Evolutionary conservation across 1,284 basidiomycete genomes (phyloP).

Genomic region (Puccinia coronata): DNA sequence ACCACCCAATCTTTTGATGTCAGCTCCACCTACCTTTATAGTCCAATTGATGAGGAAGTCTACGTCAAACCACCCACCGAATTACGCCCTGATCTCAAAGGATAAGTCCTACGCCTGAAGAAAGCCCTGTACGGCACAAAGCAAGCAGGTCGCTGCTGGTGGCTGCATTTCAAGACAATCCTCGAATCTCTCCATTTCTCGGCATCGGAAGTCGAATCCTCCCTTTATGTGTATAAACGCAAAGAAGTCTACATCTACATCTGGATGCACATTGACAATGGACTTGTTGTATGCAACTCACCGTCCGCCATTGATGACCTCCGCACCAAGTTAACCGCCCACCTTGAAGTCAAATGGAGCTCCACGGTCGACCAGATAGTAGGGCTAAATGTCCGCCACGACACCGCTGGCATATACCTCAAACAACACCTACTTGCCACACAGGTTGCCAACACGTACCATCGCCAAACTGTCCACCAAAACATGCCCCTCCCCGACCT

Average conservation of each 20-base stretch:
- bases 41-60: too few species aligned
- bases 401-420: neutral
- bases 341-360: constrained; percentile 17
- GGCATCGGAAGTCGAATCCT: neutral
- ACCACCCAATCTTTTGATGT: too few species aligned
- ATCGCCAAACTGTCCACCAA: neutral
- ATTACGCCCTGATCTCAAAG: too few species aligned
- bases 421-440: neutral
- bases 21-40: too few species aligned
- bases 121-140: too few species aligned
- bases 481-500: neutral
- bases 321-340: neutral
- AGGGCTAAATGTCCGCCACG: neutral
- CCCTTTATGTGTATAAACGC: constrained; percentile 6
- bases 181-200: too few species aligned
- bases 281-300: neutral
- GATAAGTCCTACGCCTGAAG: too few species aligned
- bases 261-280: too few species aligned
- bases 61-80: too few species aligned
- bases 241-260: too few species aligned
- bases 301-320: neutral
- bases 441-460: neutral
- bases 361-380: neutral
- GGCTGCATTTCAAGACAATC: too few species aligned
- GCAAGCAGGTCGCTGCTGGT: too few species aligned